Base-by-base conservation (phyloP, 2,329 filamentous ascomycete species). In the Ceratocystis smalleyi region DNA sequence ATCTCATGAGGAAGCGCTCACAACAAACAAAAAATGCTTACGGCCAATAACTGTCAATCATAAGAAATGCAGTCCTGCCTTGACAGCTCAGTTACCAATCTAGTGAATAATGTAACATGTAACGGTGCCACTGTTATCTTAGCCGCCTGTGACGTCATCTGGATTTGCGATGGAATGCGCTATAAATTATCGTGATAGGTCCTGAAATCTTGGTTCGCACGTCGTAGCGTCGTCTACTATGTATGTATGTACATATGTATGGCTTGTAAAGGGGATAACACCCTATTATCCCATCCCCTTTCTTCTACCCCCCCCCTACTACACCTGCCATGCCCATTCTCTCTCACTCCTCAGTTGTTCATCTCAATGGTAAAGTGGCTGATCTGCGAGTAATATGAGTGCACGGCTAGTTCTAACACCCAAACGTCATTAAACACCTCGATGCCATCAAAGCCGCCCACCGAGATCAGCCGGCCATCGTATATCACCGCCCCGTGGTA, bases 371-470 rank as follows among this genome's bases (percentile, higher is more conserved):
- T 83, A 69, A 87, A 88, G 72, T 87, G 84, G 71, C 83, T 86
- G 71, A 88, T 88, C 73, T 88, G 85, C 67, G 84, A 86, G 70
- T 87, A 88, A 71, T 88, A 88, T 45, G 84, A 81, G 72, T 87
- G 84, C 10, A 87, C 83, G 1, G 83, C 85, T 69, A 88, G 74
- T 74, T 88, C 85, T 64, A 88, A 74, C 5, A 86, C 77, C 77
- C 80, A 83, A 19, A 86, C 84, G 67, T 88, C 85, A 43, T 80
- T 80, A 76, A 86, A 87, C 27, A 87, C 84, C 71, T 85, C 82
- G 66, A 75, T 78, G 62, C 84, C 85, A 72, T 87, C 85, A 68
- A 87, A 87, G 0, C 85, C 85, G 19, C 85, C 85, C 65, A 87
- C 81, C 45, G 85, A 73, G 47, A 87, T 73, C 49, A 88, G 73